These are phyloP conservation scores for Cytospora leucostoma DNA, from an alignment of 2,329 filamentous ascomycete species.

Conservation along the genomic window DNA sequence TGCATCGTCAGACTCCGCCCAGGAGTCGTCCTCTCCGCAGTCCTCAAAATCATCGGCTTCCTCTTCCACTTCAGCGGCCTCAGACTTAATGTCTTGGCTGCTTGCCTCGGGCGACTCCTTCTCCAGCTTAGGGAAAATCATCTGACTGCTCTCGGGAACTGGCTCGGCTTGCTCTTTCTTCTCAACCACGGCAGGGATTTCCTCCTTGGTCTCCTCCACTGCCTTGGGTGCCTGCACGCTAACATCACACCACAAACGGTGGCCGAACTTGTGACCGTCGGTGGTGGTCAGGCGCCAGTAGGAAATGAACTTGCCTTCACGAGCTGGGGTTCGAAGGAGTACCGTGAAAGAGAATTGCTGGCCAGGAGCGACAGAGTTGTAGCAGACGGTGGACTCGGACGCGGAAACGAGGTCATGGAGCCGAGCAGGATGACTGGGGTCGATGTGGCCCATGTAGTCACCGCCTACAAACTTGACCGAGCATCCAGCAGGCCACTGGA, in stretches of 20 bases:
- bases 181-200: slow-evolving; percentile 41
- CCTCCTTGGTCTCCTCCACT: slow-evolving; percentile 36
- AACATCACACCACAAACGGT: slow-evolving; percentile 94
- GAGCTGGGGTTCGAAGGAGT: slow-evolving; percentile 75
- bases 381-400: slow-evolving; percentile 78
- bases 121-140: slow-evolving; percentile 96
- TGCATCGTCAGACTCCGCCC: slow-evolving; percentile 64
- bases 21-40: slow-evolving; percentile 58
- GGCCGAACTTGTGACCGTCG: slow-evolving; percentile 81
- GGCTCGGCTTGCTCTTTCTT: slow-evolving; percentile 53
- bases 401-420: slow-evolving; percentile 75
- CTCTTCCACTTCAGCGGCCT: slow-evolving; percentile 53
- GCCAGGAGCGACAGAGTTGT: slow-evolving; percentile 68
- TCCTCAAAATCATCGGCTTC: slow-evolving; percentile 54
- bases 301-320: slow-evolving; percentile 79
- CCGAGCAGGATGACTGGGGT: slow-evolving; percentile 76
- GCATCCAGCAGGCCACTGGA: slow-evolving; percentile 84
- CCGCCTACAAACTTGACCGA: slow-evolving; percentile 89
- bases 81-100: slow-evolving; percentile 62
- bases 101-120: slow-evolving; percentile 87
- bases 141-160: slow-evolving; percentile 57
- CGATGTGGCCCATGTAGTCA: slow-evolving; percentile 93
- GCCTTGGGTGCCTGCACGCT: slow-evolving; percentile 57
- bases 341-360: slow-evolving; percentile 81
- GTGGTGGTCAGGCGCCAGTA: slow-evolving; percentile 93